Evolutionary conservation across 108 stramenopile species (phyloP).

Genomic region (Hondaea fermentalgiana): DNA sequence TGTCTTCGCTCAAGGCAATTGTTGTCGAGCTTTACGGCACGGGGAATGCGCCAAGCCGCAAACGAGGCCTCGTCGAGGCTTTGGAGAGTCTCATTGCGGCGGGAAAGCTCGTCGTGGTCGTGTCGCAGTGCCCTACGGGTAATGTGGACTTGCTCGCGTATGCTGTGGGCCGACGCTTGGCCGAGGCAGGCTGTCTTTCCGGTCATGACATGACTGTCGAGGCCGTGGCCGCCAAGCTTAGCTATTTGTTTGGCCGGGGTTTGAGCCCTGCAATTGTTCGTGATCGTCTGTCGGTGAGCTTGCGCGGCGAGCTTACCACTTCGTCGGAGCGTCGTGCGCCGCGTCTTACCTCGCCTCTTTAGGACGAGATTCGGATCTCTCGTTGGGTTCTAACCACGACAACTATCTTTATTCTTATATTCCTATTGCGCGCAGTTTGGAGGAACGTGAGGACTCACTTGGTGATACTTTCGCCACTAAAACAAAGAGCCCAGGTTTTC

Average conservation of each 20-base stretch:
- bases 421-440: no score
- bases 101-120: conserved; percentile 75
- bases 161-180: conserved; percentile 70
- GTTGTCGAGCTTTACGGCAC: conserved; percentile 91
- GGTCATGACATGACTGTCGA: conserved; percentile 92
- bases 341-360: background rate
- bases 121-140: conserved; percentile 82
- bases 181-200: conserved; percentile 68
- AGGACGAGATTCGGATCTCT: background rate
- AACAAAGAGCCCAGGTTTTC: no score
- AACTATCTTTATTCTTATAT: no score
- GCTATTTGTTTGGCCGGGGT: conserved; percentile 72
- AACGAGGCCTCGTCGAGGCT: conserved; percentile 32
- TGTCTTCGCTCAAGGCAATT: conserved; percentile 54
- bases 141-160: conserved; percentile 77
- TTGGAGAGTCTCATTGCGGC: background rate
- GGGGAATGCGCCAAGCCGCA: conserved; percentile 71
- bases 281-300: background rate
- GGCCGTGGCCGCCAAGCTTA: conserved; percentile 74
- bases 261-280: background rate
- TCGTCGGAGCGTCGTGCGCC: background rate
- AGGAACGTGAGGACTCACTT: no score
- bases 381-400: no score
- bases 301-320: background rate
- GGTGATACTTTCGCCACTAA: no score